These are phyloP conservation scores for Clarireedia homoeocarpa DNA, from an alignment of 2,329 filamentous ascomycete genomes.

Conservation along the genomic window DNA sequence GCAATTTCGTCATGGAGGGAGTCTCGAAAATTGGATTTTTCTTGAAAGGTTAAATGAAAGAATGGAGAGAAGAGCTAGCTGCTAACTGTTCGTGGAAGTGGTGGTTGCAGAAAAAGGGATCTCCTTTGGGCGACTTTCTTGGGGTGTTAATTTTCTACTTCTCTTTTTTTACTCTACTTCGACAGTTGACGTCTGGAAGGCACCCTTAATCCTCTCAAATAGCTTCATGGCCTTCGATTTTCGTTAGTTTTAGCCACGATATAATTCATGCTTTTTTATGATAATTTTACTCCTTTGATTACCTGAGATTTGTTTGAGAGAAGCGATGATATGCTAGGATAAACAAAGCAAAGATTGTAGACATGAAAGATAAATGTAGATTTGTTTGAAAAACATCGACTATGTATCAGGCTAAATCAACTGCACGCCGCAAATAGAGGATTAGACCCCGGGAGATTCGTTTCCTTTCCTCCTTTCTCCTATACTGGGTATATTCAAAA, in stretches of 20 bases:
- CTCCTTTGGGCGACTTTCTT: not conserved
- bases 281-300: not conserved
- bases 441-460: not conserved
- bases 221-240: conserved; percentile 19
- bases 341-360: not conserved
- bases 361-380: not conserved
- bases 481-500: not conserved
- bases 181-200: conserved; percentile 11
- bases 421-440: not conserved
- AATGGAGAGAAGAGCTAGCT: conserved; percentile 10
- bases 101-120: not conserved
- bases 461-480: not conserved
- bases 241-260: conserved; percentile 29
- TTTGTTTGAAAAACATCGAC: not conserved
- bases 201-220: conserved; percentile 12
- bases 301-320: not conserved
- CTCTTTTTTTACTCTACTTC: conserved; percentile 19
- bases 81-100: conserved; percentile 23
- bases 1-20: not conserved
- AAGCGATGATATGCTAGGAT: not conserved
- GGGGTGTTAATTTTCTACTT: conserved; percentile 11
- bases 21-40: conserved; percentile 6
- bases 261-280: conserved; percentile 29
- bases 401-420: not conserved
- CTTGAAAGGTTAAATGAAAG: conserved; percentile 4